Evolutionary conservation across 176 grass and related monocot species (phyloP).

Genomic region (Aegilops longissima): DNA sequence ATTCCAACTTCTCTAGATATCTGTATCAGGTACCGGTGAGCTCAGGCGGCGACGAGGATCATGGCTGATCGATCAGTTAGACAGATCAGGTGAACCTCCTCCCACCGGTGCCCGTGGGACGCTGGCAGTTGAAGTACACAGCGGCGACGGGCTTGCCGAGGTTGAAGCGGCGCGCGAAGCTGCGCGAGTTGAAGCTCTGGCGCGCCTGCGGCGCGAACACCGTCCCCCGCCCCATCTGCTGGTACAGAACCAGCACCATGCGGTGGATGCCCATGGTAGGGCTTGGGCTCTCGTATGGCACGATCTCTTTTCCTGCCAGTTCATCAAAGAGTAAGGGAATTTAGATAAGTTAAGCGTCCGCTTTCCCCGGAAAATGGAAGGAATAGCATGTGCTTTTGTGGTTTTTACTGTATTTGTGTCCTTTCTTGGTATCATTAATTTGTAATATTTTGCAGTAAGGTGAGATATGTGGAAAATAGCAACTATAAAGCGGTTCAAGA

Average conservation of each 20-base stretch:
- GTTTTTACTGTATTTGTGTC: background rate
- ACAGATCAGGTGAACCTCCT: slow-evolving; percentile 55
- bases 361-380: background rate
- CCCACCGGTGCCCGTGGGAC: slow-evolving; percentile 67
- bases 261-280: slow-evolving; percentile 75
- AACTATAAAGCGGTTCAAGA: background rate
- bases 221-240: slow-evolving; percentile 63
- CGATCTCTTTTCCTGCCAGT: slow-evolving; percentile 56
- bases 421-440: background rate
- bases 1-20: background rate
- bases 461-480: background rate
- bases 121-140: slow-evolving; percentile 68
- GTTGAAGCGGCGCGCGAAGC: slow-evolving; percentile 53
- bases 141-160: slow-evolving; percentile 66
- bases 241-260: slow-evolving; percentile 64
- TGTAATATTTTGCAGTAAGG: background rate
- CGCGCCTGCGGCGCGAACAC: slow-evolving; percentile 58
- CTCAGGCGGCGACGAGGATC: background rate
- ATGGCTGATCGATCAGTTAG: background rate
- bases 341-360: background rate
- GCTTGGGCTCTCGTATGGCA: slow-evolving; percentile 63
- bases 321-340: background rate
- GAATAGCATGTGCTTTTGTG: background rate
- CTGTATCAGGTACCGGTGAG: background rate
- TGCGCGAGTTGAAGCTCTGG: slow-evolving; percentile 67